phyloP scores from a whole-genome alignment of 1,284 basidiomycete genomes.

The Caloboletus inedulis region DNA sequence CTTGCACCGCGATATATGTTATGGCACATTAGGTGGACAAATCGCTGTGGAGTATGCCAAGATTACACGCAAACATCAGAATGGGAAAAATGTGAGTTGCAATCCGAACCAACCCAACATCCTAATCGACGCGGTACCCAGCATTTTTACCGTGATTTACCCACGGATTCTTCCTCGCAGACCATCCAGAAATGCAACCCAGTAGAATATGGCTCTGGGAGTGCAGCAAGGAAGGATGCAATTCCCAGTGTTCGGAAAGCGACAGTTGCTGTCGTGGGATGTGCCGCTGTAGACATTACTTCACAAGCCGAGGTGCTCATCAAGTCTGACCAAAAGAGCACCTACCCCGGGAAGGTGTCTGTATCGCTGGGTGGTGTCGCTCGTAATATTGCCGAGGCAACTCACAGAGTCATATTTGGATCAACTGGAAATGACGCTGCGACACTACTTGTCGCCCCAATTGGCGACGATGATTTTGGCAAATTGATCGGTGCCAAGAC shows the following conservation, averaged over 20 bases:
- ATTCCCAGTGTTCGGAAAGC: constrained; percentile 15
- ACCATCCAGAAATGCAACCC: not conserved
- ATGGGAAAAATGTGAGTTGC: constrained; percentile 20
- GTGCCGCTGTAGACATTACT: constrained; percentile 84
- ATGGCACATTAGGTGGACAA: constrained; percentile 52
- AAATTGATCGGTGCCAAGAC: constrained; percentile 59
- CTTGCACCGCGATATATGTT: constrained; percentile 1
- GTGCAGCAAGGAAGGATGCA: not conserved
- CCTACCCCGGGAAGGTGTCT: constrained; percentile 74
- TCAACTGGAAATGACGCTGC: constrained; percentile 31
- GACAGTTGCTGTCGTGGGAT: constrained; percentile 71
- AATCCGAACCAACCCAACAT: not conserved
- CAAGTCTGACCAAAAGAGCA: constrained; percentile 54
- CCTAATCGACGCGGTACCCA: constrained; percentile 8
- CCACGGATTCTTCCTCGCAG: not conserved
- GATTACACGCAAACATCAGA: constrained; percentile 35
- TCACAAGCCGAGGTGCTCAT: constrained; percentile 42
- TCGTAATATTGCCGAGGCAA: constrained; percentile 90
- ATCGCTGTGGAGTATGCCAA: constrained; percentile 80
- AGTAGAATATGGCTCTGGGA: not conserved
- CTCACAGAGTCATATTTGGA: constrained; percentile 58
- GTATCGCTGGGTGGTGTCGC: constrained; percentile 88
- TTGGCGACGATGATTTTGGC: constrained; percentile 72
- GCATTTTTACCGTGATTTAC: constrained; percentile 11
- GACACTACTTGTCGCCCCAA: constrained; percentile 57